These are phyloP conservation scores for Tuber microsphaerosporum DNA, from an alignment of 495 filamentous ascomycete genomes.

Conservation along the genomic window DNA sequence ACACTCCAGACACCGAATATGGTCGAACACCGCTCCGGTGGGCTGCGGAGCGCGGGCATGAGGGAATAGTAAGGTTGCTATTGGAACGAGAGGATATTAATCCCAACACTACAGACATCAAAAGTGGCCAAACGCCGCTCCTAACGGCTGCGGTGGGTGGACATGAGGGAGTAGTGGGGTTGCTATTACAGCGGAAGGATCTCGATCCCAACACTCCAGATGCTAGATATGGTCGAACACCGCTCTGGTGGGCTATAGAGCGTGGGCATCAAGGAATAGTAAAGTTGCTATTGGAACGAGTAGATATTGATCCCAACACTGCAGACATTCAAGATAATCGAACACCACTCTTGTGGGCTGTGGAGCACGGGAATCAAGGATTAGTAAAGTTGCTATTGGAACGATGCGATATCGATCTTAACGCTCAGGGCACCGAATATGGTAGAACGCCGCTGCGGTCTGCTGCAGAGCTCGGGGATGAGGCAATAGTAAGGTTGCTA, in stretches of 20 bases:
- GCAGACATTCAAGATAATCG: constrained; percentile 12
- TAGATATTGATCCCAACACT: background rate
- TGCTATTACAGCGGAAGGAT: constrained; percentile 22
- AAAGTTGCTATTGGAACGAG: constrained; percentile 3
- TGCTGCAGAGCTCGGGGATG: fast-evolving
- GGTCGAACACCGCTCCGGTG: constrained; percentile 27
- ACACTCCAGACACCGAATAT: constrained; percentile 16
- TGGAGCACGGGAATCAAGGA: constrained; percentile 41
- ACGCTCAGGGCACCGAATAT: background rate
- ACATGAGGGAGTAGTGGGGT: constrained; percentile 37
- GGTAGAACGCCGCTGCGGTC: background rate
- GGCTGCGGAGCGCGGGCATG: constrained; percentile 33
- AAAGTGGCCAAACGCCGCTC: constrained; percentile 31
- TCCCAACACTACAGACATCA: background rate
- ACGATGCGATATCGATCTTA: background rate
- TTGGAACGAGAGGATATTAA: constrained; percentile 16
- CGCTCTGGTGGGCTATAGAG: constrained; percentile 45
- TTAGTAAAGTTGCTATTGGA: constrained; percentile 34
- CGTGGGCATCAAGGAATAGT: constrained; percentile 44
- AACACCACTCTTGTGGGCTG: constrained; percentile 43
- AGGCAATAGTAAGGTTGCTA: no score
- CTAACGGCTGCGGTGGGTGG: constrained; percentile 35
- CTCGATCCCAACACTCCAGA: constrained; percentile 12
- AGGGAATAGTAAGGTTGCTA: constrained; percentile 36
- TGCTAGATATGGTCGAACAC: constrained; percentile 29